These are phyloP conservation scores for Barnettozyma pratensis DNA, from an alignment of 805 yeast genomes.

Conservation along the genomic window DNA sequence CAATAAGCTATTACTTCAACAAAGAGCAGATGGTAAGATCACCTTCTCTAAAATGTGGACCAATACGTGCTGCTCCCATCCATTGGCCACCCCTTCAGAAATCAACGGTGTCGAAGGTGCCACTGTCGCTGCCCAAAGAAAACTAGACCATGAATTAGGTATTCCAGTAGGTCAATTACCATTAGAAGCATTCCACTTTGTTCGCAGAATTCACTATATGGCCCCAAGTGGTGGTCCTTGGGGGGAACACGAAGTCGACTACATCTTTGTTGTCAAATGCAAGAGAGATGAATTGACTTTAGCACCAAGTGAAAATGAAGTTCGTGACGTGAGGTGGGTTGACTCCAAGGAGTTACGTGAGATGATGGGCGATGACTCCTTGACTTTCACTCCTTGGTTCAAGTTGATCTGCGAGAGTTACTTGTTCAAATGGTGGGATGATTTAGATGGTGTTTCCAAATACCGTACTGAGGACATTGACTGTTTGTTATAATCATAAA, in stretches of 20 bases:
- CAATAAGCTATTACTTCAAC: conserved; percentile 78
- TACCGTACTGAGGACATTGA: conserved; percentile 36
- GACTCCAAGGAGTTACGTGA: conserved; percentile 55
- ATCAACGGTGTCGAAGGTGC: conserved; percentile 69
- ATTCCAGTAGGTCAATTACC: conserved; percentile 58
- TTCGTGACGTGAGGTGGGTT: conserved; percentile 75
- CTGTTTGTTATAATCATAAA: conserved; percentile 17
- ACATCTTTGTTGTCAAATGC: conserved; percentile 63
- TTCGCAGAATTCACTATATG: conserved; percentile 93
- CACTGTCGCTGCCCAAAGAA: conserved; percentile 85
- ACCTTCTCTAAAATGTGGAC: conserved; percentile 98
- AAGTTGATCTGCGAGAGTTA: conserved; percentile 89
- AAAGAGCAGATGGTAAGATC: conserved; percentile 93
- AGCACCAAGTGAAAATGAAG: conserved; percentile 74
- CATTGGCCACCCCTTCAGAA: conserved; percentile 78
- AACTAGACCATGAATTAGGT: conserved; percentile 90
- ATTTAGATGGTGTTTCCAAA: conserved; percentile 51
- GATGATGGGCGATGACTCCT: conserved; percentile 67
- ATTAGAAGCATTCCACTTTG: conserved; percentile 63
- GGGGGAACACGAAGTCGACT: conserved; percentile 99
- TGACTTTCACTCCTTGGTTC: conserved; percentile 96
- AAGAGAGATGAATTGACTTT: conserved; percentile 44
- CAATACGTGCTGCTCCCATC: conserved; percentile 98
- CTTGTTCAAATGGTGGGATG: conserved; percentile 91
- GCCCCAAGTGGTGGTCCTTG: conserved; percentile 78